Percentiles rank a stretch among this genome's conserved stretches.
These are phyloP conservation scores for Melaleuca quinquenervia DNA, from an alignment of 345 rosid species.

Conservation along the genomic window DNA sequence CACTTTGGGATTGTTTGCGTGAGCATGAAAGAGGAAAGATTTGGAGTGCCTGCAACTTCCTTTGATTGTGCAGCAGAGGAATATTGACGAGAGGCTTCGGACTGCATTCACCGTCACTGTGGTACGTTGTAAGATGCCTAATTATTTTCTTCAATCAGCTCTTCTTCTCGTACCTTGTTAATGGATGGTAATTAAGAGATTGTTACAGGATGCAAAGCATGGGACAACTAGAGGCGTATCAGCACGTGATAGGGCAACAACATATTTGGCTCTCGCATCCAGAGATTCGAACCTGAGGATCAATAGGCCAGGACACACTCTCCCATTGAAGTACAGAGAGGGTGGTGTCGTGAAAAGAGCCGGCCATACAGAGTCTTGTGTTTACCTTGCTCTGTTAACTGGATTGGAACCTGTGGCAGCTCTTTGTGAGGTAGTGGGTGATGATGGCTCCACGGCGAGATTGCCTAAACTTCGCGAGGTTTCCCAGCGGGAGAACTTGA, in stretches of 20 bases:
- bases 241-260: not conserved
- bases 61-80: not conserved
- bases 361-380: conserved; percentile 88
- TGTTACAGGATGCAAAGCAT: too few relatives aligned
- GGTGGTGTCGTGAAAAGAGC: conserved; percentile 45
- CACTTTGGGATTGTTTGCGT: not conserved
- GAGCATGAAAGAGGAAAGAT: not conserved
- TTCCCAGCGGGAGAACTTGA: conserved; percentile 54
- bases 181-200: not conserved
- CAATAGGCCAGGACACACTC: not conserved
- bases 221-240: too few relatives aligned
- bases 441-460: conserved; percentile 95
- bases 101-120: not conserved
- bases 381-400: not conserved
- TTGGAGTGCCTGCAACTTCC: not conserved
- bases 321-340: not conserved
- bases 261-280: not conserved
- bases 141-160: too few relatives aligned
- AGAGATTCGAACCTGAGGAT: not conserved
- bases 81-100: not conserved
- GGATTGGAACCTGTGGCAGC: conserved; percentile 70
- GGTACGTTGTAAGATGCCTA: too few relatives aligned
- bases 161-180: too few relatives aligned
- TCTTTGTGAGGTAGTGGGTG: conserved; percentile 76
- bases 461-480: conserved; percentile 67